Conservation (phyloP, 768 basidiomycete genomes). For the Omphalotus guepiniiformis region DNA sequence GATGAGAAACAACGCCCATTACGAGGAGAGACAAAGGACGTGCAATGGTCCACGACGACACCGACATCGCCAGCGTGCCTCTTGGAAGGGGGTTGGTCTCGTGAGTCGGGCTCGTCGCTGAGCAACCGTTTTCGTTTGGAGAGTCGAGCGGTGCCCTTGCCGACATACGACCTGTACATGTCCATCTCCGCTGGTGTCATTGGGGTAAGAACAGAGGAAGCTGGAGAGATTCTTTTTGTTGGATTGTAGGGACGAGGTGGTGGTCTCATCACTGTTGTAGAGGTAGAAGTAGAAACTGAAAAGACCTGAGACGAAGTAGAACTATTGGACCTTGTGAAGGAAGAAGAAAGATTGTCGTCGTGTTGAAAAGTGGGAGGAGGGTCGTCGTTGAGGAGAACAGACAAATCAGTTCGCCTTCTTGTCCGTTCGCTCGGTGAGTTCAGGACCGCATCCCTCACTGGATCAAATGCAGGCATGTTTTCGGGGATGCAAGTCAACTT, state of each 20-base stretch:
- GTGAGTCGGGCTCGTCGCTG: conserved; percentile 33
- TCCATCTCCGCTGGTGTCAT: conserved; percentile 61
- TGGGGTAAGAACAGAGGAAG: conserved; percentile 59
- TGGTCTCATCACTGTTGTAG: conserved; percentile 29
- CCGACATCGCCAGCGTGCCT: conserved; percentile 65
- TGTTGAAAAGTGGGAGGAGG: conserved; percentile 37
- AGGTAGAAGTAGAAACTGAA: conserved; percentile 23
- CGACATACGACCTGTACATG: conserved; percentile 50
- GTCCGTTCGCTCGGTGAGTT: conserved; percentile 65
- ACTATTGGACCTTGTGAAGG: conserved; percentile 22
- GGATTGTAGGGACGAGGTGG: conserved; percentile 60
- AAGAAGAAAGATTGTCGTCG: conserved; percentile 30
- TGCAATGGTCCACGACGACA: conserved; percentile 76
- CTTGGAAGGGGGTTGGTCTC: conserved; percentile 38
- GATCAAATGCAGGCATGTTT: conserved; percentile 74
- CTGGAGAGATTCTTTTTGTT: conserved; percentile 52
- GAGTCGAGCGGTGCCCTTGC: conserved; percentile 51
- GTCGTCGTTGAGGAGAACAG: conserved; percentile 69
- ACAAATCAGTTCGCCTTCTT: conserved; percentile 75
- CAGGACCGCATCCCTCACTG: conserved; percentile 82
- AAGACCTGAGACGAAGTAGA: conserved; percentile 37
- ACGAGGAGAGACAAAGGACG: conserved; percentile 25
- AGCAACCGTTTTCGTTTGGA: conserved; percentile 50
- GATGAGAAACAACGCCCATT: conserved; percentile 4
- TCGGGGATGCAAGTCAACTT: not conserved